These are phyloP conservation scores for Cardamine occulta DNA, from an alignment of 345 rosid species.

Conservation along the genomic window DNA sequence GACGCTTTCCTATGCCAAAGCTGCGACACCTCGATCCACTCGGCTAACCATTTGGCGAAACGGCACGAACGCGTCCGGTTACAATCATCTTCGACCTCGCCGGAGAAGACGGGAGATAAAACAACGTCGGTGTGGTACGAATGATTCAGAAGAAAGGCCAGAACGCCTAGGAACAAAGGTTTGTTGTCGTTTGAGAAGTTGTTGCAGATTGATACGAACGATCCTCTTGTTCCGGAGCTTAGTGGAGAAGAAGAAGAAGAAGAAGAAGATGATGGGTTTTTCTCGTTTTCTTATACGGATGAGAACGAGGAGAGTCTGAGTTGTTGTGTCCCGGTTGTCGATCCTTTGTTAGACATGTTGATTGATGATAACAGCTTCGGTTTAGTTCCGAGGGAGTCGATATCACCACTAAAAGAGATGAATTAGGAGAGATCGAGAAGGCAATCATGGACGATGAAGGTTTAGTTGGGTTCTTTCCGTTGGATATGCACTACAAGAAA, in stretches of 20 bases:
- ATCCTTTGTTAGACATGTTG: slow-evolving; percentile 45
- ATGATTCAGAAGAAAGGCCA: slow-evolving; percentile 57
- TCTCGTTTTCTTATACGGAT: slow-evolving; percentile 26
- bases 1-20: slow-evolving; percentile 75
- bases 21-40: slow-evolving; percentile 69
- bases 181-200: background rate
- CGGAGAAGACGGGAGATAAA: background rate
- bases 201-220: slow-evolving; percentile 25
- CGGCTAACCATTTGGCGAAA: slow-evolving; percentile 64
- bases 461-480: slow-evolving; percentile 44
- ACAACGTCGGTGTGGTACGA: slow-evolving; percentile 54
- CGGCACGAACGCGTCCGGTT: slow-evolving; percentile 65
- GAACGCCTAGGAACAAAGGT: slow-evolving; percentile 51
- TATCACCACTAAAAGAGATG: background rate
- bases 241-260: slow-evolving; percentile 49
- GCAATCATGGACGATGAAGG: slow-evolving; percentile 34
- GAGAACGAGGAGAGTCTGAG: slow-evolving; percentile 50
- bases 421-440: slow-evolving; percentile 1
- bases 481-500: no score
- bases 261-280: slow-evolving; percentile 22
- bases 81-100: slow-evolving; percentile 22
- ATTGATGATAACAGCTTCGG: slow-evolving; percentile 20
- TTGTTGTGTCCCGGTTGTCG: slow-evolving; percentile 57
- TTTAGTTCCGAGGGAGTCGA: background rate
- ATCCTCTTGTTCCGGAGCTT: slow-evolving; percentile 59